Evolutionary conservation across 495 filamentous ascomycete genomes (phyloP).

Genomic region (Penicillium cosmopolitanum): DNA sequence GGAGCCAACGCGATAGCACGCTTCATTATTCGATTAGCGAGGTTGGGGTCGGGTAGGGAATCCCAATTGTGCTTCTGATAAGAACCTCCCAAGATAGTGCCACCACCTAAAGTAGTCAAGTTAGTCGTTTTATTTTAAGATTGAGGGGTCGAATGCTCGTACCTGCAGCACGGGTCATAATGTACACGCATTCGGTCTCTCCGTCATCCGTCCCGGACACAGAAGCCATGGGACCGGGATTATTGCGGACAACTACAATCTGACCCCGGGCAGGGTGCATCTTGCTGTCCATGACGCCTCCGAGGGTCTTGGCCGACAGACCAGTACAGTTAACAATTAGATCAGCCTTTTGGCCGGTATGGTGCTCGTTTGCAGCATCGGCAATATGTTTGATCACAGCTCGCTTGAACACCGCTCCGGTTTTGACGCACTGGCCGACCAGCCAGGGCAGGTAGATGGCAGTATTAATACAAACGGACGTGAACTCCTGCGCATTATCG

Average conservation of each 20-base stretch:
- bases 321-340: constrained; percentile 90
- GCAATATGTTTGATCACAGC: constrained; percentile 68
- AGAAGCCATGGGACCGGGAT: constrained; percentile 68
- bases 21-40: constrained; percentile 88
- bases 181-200: constrained; percentile 78
- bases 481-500: constrained; percentile 75
- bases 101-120: constrained; percentile 49
- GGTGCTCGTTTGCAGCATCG: constrained; percentile 68
- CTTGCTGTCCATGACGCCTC: constrained; percentile 77
- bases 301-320: constrained; percentile 69
- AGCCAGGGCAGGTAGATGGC: constrained; percentile 87
- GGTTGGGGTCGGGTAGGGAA: constrained; percentile 74
- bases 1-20: constrained; percentile 74
- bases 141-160: constrained; percentile 12
- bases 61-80: constrained; percentile 88
- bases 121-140: not conserved
- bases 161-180: constrained; percentile 86
- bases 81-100: constrained; percentile 84
- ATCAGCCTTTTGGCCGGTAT: constrained; percentile 63
- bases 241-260: constrained; percentile 85
- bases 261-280: constrained; percentile 84
- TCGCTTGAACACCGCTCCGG: constrained; percentile 67
- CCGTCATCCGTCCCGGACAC: constrained; percentile 81
- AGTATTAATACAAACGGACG: constrained; percentile 89
- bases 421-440: constrained; percentile 69